Evolutionary conservation across 768 basidiomycete genomes (phyloP).

Genomic region (Crassisporium funariophilum): DNA sequence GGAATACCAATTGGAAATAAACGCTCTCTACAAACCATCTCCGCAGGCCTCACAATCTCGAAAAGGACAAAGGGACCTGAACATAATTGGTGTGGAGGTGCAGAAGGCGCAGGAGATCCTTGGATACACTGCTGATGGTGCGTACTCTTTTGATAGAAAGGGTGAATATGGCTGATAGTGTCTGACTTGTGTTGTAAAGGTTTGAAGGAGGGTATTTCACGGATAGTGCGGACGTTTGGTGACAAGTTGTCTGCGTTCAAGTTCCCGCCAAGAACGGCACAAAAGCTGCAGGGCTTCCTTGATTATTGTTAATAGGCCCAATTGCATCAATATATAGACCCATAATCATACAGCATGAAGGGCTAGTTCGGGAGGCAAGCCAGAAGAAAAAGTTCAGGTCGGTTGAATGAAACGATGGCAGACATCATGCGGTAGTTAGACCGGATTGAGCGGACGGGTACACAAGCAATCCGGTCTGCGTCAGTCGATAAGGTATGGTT

Average conservation of each 20-base stretch:
- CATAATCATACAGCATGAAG: neutral
- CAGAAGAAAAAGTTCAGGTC: too few relatives aligned
- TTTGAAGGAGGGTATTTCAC: constrained; percentile 64
- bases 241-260: constrained; percentile 75
- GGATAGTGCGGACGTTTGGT: constrained; percentile 73
- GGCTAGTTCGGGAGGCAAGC: too few relatives aligned
- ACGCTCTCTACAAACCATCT: constrained; percentile 39
- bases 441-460: too few relatives aligned
- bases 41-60: constrained; percentile 27
- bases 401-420: too few relatives aligned
- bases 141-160: too few relatives aligned
- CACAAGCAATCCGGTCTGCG: too few relatives aligned
- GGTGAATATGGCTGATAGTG: neutral
- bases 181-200: constrained; percentile 37
- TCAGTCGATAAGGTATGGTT: too few relatives aligned
- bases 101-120: constrained; percentile 58
- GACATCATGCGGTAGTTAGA: too few relatives aligned
- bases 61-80: constrained; percentile 39
- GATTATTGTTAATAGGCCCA: constrained; percentile 46
- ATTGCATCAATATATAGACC: neutral
- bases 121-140: constrained; percentile 59
- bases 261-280: constrained; percentile 69
- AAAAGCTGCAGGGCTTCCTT: constrained; percentile 69
- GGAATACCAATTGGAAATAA: constrained; percentile 58
- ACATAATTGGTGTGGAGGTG: constrained; percentile 49